Base-by-base conservation (phyloP, 805 yeast genomes). In the Jamesozyma rosinii region DNA sequence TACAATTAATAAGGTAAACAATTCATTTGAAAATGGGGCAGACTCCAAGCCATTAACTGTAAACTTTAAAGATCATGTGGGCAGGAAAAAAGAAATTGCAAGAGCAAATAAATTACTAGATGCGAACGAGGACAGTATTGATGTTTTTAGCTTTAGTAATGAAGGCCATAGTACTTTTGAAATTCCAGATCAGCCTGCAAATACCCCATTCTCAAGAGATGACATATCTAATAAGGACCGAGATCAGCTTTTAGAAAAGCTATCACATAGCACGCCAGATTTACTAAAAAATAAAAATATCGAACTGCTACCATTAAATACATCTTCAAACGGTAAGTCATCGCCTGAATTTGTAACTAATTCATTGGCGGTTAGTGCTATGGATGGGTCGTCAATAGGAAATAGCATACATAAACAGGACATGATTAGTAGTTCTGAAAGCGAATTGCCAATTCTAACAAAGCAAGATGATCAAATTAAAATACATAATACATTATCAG, bases 91-190 rank as follows among this genome's bases (percentile, higher is more conserved):
- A 46, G 46, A 42, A 41, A 15, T 34, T 3, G 46, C 50, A n/a
- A 49, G 58, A 42, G 49, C 49, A 15, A 61, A 61, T 47, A 52
- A 50, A 26, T 48, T 61, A 10, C 37, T 61, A 18, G 65, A 61
- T 40, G 62, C 59, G 33, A 55, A 61, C 39, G 65, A 59, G 36
- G 63, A 61, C 35, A 58, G 60, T 38, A 49, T 50, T 18, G 65
- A 58, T 44, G 63, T 57, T 4, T 50, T 59, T 31, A 58, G 63
- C 37, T 61, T 59, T 33, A 55, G 57, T 41, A 51, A 53, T 10
- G 54, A 56, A 18, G 64, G 64, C 1, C 53, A 55, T 36, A 57
- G 55, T 26, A 46, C 55, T 2, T 61, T 61, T 43, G 52, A 55
- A 27, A 54, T 61, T 22, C 60, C 60, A 10, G 9, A 35, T 3